Evolutionary conservation across 768 basidiomycete genomes (phyloP).

Genomic region (Lentinula lateritia): DNA sequence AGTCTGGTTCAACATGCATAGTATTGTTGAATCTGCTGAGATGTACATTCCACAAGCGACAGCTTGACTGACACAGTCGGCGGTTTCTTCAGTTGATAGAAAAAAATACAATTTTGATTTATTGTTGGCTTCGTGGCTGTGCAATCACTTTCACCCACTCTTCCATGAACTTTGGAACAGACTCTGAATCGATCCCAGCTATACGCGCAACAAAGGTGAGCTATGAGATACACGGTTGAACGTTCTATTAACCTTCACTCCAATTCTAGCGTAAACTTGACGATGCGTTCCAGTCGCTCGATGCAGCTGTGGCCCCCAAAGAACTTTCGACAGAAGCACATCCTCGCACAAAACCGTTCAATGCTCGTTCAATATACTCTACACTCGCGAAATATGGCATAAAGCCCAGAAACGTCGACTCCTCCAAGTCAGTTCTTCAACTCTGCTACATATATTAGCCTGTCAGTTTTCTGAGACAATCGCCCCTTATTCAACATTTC

Average conservation of each 20-base stretch:
- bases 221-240: background rate
- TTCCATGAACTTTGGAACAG: background rate
- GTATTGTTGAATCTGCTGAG: no score
- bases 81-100: no score
- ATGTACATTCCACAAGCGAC: no score
- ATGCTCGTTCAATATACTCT: constrained; percentile 63
- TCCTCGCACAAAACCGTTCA: constrained; percentile 48
- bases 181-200: background rate
- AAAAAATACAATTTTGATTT: no score
- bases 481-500: constrained; percentile 5
- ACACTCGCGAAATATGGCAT: constrained; percentile 77
- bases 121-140: no score
- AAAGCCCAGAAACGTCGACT: constrained; percentile 40
- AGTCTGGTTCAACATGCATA: no score
- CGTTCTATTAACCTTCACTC: background rate
- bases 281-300: constrained; percentile 70
- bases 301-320: constrained; percentile 45
- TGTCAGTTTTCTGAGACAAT: constrained; percentile 2
- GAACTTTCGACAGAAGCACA: constrained; percentile 28
- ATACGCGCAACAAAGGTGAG: constrained; percentile 3
- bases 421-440: constrained; percentile 15
- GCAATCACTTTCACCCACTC: background rate
- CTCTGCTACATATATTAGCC: background rate
- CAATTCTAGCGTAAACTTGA: constrained; percentile 68
- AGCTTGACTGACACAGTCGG: no score